Evolutionary conservation across 2,329 filamentous ascomycete genomes (phyloP).

Genomic region (Aspergillus cejpii): DNA sequence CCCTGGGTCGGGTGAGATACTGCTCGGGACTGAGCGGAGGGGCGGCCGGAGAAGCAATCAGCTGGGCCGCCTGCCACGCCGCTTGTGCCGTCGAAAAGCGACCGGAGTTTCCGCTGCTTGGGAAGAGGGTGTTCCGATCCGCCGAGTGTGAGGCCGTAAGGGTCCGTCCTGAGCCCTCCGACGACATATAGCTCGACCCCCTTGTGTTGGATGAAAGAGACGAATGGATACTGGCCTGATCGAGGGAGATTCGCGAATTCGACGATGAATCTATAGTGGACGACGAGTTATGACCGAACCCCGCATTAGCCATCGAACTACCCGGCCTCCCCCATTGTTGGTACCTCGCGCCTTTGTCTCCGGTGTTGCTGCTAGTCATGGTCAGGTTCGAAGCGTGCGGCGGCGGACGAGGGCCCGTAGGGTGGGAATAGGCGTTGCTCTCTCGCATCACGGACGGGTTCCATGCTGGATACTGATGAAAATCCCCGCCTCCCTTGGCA

Average conservation of each 20-base stretch:
- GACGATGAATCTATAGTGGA: conserved; percentile 47
- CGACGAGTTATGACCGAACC: conserved; percentile 54
- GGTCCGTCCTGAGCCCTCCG: conserved; percentile 46
- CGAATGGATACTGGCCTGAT: conserved; percentile 60
- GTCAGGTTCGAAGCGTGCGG: conserved; percentile 51
- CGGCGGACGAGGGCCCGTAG: conserved; percentile 56
- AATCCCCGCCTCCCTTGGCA: conserved; percentile 70
- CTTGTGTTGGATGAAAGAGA: conserved; percentile 54
- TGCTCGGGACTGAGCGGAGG: conserved; percentile 25
- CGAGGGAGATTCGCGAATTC: conserved; percentile 53
- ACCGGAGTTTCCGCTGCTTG: conserved; percentile 19
- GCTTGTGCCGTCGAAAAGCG: conserved; percentile 29
- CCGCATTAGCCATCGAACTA: conserved; percentile 50
- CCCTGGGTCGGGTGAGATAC: conserved; percentile 40
- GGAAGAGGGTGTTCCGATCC: conserved; percentile 28
- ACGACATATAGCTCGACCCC: conserved; percentile 51
- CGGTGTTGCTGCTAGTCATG: conserved; percentile 64
- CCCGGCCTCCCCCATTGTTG: conserved; percentile 67
- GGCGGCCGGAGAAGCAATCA: conserved; percentile 25
- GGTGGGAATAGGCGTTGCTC: conserved; percentile 49
- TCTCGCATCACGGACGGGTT: conserved; percentile 49
- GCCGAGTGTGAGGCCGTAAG: conserved; percentile 34
- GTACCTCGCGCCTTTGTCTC: conserved; percentile 62
- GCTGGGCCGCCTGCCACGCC: conserved; percentile 25
- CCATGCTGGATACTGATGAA: conserved; percentile 79